Evolutionary conservation across 1,284 basidiomycete genomes (phyloP).

Genomic region (Pseudozyma sp.): DNA sequence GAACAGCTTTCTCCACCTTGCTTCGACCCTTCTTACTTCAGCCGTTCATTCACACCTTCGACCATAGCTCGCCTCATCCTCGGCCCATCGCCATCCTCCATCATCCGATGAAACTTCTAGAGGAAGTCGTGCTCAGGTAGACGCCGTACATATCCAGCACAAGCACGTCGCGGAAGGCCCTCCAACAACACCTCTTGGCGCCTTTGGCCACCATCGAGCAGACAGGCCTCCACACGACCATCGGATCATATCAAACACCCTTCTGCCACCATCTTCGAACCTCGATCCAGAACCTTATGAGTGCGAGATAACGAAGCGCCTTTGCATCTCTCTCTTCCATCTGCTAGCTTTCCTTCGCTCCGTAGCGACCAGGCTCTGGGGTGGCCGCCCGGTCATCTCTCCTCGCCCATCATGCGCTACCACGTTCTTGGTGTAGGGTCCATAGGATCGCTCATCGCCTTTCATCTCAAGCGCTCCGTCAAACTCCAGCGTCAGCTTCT

Average conservation of each 20-base stretch:
- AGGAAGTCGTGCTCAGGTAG: no score
- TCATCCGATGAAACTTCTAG: no score
- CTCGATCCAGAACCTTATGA: slow-evolving; percentile 1
- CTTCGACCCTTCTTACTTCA: slow-evolving; percentile 4
- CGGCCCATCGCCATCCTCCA: neutral
- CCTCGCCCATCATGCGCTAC: slow-evolving; percentile 56
- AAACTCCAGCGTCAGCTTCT: slow-evolving; percentile 44
- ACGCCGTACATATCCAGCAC: no score
- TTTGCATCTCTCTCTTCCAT: no score
- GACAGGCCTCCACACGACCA: slow-evolving; percentile 16
- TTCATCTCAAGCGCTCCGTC: slow-evolving; percentile 58
- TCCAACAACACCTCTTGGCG: no score
- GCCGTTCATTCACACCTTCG: neutral
- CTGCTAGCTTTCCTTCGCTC: neutral
- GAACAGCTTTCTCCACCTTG: slow-evolving; percentile 3
- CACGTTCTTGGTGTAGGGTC: slow-evolving; percentile 66
- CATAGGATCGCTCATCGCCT: slow-evolving; percentile 64
- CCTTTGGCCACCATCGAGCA: no score
- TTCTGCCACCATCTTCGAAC: neutral
- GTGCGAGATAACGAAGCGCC: slow-evolving; percentile 2
- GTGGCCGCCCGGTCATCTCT: neutral
- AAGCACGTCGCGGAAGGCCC: no score
- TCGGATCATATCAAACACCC: neutral
- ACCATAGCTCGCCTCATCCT: neutral
- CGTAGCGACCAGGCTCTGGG: neutral